phyloP scores from a whole-genome alignment of 1,139 yeast species.

The Geotrichum klebahnii region DNA sequence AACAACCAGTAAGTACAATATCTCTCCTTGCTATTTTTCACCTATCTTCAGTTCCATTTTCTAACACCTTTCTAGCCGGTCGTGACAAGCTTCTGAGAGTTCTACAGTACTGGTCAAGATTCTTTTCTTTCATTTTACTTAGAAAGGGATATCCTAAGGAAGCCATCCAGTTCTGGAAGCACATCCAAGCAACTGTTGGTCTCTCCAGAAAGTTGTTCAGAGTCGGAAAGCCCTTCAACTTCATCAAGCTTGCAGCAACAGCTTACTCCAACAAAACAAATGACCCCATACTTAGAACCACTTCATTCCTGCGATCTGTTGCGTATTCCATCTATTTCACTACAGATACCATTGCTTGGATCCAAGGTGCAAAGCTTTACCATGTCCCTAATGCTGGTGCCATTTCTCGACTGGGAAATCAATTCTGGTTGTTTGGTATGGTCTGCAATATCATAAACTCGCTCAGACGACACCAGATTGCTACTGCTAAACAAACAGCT shows the following conservation, averaged over 20 bases:
- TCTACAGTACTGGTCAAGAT: constrained; percentile 76
- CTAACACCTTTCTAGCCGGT: constrained; percentile 43
- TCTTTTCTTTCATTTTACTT: constrained; percentile 59
- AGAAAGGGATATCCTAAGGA: constrained; percentile 57
- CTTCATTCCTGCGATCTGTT: constrained; percentile 63
- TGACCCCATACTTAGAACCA: constrained; percentile 57
- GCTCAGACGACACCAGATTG: constrained; percentile 45
- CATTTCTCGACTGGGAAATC: constrained; percentile 40
- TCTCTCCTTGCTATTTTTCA: background rate
- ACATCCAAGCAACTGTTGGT: constrained; percentile 57
- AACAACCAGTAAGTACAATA: constrained; percentile 48
- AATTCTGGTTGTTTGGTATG: constrained; percentile 78
- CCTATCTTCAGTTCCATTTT: too few relatives aligned
- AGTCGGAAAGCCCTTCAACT: constrained; percentile 76
- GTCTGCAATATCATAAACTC: constrained; percentile 59
- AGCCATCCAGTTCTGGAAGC: constrained; percentile 49
- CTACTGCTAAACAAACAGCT: constrained; percentile 40
- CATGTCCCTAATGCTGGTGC: constrained; percentile 37
- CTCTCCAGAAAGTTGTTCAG: constrained; percentile 80
- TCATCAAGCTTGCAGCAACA: constrained; percentile 66
- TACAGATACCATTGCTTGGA: constrained; percentile 68
- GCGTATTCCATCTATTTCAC: constrained; percentile 72
- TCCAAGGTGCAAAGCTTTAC: constrained; percentile 45
- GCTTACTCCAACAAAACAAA: constrained; percentile 68
- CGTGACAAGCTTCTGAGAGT: constrained; percentile 78